phyloP scores from a whole-genome alignment of 495 filamentous ascomycete genomes.

The Cairneyella variabilis region DNA sequence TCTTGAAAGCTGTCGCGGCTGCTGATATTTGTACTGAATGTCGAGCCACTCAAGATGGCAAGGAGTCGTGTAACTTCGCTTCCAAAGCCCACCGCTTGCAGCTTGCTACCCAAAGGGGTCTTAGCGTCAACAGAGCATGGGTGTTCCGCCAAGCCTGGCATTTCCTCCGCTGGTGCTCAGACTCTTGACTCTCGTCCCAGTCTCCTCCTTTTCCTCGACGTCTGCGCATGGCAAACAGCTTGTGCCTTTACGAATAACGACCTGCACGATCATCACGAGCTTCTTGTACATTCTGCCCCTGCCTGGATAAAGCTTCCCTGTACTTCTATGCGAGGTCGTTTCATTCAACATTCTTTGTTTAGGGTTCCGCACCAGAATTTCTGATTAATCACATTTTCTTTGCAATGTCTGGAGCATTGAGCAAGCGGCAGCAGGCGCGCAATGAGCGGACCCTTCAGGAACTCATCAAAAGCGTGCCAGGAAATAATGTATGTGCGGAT shows the following conservation, averaged over 20 bases:
- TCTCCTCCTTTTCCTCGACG: slow-evolving; percentile 2
- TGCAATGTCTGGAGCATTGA: slow-evolving; percentile 50
- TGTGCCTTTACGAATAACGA: slow-evolving; percentile 16
- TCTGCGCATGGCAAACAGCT: background rate
- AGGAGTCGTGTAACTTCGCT: no score
- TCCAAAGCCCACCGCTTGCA: no score
- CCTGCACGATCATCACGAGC: slow-evolving; percentile 9
- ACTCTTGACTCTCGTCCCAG: no score
- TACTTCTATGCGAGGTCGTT: background rate
- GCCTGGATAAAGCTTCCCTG: slow-evolving; percentile 12
- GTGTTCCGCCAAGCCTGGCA: no score
- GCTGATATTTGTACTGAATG: no score
- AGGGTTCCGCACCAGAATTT: slow-evolving; percentile 1
- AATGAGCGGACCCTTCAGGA: slow-evolving; percentile 92
- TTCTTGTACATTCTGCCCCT: slow-evolving; percentile 3
- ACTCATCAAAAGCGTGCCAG: slow-evolving; percentile 78
- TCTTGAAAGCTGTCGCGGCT: no score
- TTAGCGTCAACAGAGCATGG: no score
- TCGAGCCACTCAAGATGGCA: no score
- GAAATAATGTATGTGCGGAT: slow-evolving; percentile 94
- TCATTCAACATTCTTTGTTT: slow-evolving; percentile 4
- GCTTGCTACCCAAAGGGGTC: no score
- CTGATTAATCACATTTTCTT: slow-evolving; percentile 9
- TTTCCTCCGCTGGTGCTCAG: no score
- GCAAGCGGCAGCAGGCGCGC: slow-evolving; percentile 94